Base-by-base conservation (phyloP, 1,139 yeast genomes). In the Nematodospora anomalae region DNA sequence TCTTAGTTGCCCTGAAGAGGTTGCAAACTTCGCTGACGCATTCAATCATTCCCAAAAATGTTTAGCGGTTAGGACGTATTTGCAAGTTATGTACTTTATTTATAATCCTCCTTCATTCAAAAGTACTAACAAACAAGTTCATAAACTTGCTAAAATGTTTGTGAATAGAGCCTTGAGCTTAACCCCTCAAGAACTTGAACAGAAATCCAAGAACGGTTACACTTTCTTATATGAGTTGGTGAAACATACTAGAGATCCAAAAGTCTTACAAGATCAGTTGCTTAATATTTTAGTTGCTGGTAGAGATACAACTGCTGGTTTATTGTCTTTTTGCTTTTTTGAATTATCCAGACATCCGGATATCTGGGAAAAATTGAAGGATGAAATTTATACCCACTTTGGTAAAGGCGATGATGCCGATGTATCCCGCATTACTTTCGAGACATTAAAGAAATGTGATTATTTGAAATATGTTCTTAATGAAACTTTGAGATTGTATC, bases 221-320 rank as follows among this genome's bases (percentile, higher is more conserved):
- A 62, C 71, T 14, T 75, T 76, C 50, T 62, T 75, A 45, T 70
- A 70, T 40, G 79, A 74, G 46, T 61, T 76, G 44, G 73, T 64
- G 18, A 71, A 71, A 49, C 72, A 71, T 42, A 73, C 80, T 1
- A 62, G 69, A 36, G 68, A 76, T 50, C 77, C 76, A 4, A 55
- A 49, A 26, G 60, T 67, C 13, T 64, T 76, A 45, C 66, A 77
- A 35, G 78, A 74, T 47, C 80, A 76, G 51, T 61, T 72, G 28
- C 56, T 76, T 46, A 74, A 74, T 46, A 70, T 76, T 44, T 56
- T 76, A 41, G 57, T 75, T 18, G 80, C 81, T 16, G 80, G 79
- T 14, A 62, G 81, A 50, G 80, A 76, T 50, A 76, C 82, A 30
- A 76, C 82, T 12, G 81, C 82, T 1, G 73, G 76, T 4, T 58